Conservation (phyloP, 2,329 filamentous ascomycete species). For the Cladosporium sp. region DNA sequence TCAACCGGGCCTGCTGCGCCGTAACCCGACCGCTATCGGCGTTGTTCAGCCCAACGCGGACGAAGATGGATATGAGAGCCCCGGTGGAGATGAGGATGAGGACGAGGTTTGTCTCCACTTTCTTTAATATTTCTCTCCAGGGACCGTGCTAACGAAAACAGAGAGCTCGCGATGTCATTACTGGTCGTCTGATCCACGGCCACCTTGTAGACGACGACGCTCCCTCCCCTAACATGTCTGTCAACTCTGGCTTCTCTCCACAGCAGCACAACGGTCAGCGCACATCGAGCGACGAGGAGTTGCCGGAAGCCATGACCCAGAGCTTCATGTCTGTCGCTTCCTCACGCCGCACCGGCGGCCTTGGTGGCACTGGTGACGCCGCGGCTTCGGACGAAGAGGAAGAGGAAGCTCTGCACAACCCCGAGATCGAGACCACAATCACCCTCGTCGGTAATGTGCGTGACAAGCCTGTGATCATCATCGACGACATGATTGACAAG, state of each 20-base stretch:
- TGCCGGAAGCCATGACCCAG: slow-evolving; percentile 83
- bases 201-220: slow-evolving; percentile 95
- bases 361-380: slow-evolving; percentile 80
- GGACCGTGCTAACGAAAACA: slow-evolving; percentile 14
- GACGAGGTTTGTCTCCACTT: slow-evolving; percentile 26
- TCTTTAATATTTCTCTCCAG: background rate
- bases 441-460: slow-evolving; percentile 95
- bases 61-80: slow-evolving; percentile 30
- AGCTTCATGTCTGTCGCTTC: slow-evolving; percentile 75
- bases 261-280: slow-evolving; percentile 36
- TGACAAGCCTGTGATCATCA: slow-evolving; percentile 81
- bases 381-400: slow-evolving; percentile 84
- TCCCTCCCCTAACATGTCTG: slow-evolving; percentile 65
- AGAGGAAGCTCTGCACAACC: slow-evolving; percentile 77
- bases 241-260: slow-evolving; percentile 54
- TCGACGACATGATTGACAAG: slow-evolving; percentile 99
- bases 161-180: slow-evolving; percentile 81
- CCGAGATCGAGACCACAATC: slow-evolving; percentile 85
- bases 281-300: slow-evolving; percentile 42
- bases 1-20: slow-evolving; percentile 12
- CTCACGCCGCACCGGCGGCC: slow-evolving; percentile 50
- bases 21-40: slow-evolving; percentile 23
- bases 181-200: slow-evolving; percentile 82
- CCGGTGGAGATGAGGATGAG: slow-evolving; percentile 28
- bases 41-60: slow-evolving; percentile 22